Evolutionary conservation across 805 yeast genomes (phyloP), one percentile per base, ranked within the genome.

Genomic region (Metschnikowia baotianmanensis): DNA sequence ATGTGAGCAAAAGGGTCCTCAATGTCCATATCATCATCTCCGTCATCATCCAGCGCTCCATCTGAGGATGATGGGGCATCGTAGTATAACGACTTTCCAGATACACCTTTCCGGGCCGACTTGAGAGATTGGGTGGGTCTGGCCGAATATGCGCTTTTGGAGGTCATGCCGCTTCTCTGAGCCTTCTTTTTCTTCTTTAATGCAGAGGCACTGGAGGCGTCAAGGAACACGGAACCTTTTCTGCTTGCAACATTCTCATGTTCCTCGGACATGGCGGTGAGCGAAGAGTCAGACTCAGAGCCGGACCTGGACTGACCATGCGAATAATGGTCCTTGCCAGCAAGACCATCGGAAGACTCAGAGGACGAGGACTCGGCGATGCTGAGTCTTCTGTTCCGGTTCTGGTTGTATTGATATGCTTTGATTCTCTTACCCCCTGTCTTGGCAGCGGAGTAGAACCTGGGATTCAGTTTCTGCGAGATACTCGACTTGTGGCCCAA

Each of bases 231-330:
- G 0, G 54, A 42, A 13, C 50, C 51, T 20, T 36, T 43, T 18
- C 50, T 36, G 32, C 44, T 43, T 15, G 46, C 50, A 2, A 42
- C 46, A 2, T 40, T 35, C 19, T 47, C 52, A n/a, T 50, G 54
- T 19, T 48, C 42, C 21, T 52, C 56, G 1, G 55, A 52, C 44
- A 68, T 69, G 2, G 71, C 73, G 0, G 72, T 69, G 23, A 69
- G 52, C 0, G 72, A 67, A 12, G 68, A 62, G 35, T 69, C 74
- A 1, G 69, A 61, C 32, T 65, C 69, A 20, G 54, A 48, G 22
- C 36, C 51, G 10, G 46, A 33, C n/a, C 35, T 25, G 12, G 30
- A 31, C 2, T 33, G 33, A 2, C 31, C 33, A 24, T 21, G 41
- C 25, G 21, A 22, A 25, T 31, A 18, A 26, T 36, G 41, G 21